These are phyloP conservation scores for Solidago caesia DNA, from an alignment of 129 eudicot species.

Conservation along the genomic window DNA sequence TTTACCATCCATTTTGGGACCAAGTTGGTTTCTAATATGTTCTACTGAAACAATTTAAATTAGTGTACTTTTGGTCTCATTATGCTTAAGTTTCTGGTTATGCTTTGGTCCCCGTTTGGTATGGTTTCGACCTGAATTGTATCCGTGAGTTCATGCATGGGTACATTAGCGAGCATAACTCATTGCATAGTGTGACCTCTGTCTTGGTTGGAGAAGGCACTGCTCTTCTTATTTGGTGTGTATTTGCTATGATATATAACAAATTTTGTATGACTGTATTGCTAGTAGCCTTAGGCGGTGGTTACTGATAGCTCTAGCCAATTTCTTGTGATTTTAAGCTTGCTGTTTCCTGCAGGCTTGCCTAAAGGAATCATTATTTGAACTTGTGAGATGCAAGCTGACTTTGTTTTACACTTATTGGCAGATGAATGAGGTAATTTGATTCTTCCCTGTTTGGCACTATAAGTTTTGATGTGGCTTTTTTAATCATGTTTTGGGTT, in stretches of 20 bases:
- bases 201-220: conserved; percentile 21
- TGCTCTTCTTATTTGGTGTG: neutral
- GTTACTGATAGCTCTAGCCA: neutral
- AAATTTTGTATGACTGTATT: neutral
- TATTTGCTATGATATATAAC: neutral
- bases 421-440: conserved; percentile 84
- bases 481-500: conserved; percentile 2
- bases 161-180: neutral
- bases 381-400: conserved; percentile 18
- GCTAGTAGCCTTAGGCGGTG: neutral
- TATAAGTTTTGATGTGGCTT: conserved; percentile 8
- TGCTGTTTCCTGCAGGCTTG: conserved; percentile 49
- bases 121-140: neutral
- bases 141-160: neutral
- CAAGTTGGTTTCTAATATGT: neutral
- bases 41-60: neutral
- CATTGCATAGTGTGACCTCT: neutral
- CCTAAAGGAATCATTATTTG: conserved; percentile 36
- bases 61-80: neutral
- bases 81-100: neutral
- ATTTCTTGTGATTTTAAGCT: conserved; percentile 14
- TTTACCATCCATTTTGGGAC: neutral
- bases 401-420: conserved; percentile 34
- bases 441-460: neutral
- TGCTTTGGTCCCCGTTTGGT: neutral